Evolutionary conservation across 148 eudicot genomes (phyloP), one percentile per base, ranked within the genome.

Genomic region (Fallopia convolvulus): DNA sequence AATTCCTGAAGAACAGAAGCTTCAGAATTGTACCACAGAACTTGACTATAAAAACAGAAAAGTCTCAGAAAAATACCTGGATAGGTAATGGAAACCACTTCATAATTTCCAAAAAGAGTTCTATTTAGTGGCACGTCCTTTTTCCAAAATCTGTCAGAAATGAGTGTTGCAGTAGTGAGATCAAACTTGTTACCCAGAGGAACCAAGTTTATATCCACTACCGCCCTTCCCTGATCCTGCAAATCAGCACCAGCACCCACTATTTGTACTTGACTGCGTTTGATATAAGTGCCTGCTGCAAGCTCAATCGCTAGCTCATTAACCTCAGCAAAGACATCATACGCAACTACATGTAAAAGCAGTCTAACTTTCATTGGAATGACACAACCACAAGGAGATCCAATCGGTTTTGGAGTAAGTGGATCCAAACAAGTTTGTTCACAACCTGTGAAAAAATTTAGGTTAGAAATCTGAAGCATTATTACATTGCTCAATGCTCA

Each of bases 131-230:
- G 92, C 81, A 96, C 93, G 81, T 91, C 88, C 89, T 86, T 93
- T 72, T 81, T 85, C 84, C 78, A 80, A 61, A 93, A 86, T 88
- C 98, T 88, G 78, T 90, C 86, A 79, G 84, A 91, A 76, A 89
- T 96, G 77, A 93, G 81, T 68, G 84, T 81, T 48, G 98, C 99
- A 73, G 99, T 91, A 32, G 95, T 96, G 76, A 89, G 91, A 82
- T 96, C 99, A 83, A 96, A 96, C 81, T 85, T 91, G 55, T 96
- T 94, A 70, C 93, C 92, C 71, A 96, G 86, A 30, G 99, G 99
- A 53, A 96, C 90, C 87, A 96, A 87, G 79, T 96, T 90, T 26
- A 96, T 81, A 82, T 90, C 97, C 75, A 96, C 98, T 61, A 85
- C 72, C 77, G 97, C 89, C 83, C 83, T 89, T 76, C 83, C 97